Conservation (phyloP, 306 rosid genomes). For the Myrica gale region DNA sequence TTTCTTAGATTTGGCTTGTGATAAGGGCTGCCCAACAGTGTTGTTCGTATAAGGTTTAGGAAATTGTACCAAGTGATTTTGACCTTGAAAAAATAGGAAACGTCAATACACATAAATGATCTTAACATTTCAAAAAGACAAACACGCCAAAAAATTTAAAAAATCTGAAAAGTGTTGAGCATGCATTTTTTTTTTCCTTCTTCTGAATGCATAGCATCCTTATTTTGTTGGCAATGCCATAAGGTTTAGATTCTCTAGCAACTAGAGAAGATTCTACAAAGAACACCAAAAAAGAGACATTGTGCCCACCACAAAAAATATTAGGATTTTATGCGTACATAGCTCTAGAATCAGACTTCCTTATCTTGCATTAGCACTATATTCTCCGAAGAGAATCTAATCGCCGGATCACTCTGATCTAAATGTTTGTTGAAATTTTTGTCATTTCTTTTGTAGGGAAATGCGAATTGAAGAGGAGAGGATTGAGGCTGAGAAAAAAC, state of each 20-base stretch:
- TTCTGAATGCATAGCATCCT: neutral
- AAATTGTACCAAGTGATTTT: neutral
- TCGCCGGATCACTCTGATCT: neutral
- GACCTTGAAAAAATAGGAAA: neutral
- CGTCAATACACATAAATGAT: neutral
- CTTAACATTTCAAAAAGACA: neutral
- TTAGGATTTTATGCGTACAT: neutral
- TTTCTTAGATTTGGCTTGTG: neutral
- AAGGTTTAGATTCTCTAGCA: neutral
- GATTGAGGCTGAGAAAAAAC: conserved; percentile 87
- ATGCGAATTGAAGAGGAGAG: conserved; percentile 87
- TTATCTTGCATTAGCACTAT: neutral
- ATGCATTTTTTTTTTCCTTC: neutral
- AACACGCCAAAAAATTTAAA: neutral
- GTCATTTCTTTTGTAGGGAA: conserved; percentile 56
- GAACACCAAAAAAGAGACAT: neutral
- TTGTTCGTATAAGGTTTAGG: neutral
- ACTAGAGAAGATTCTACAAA: neutral
- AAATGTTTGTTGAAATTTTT: conserved; percentile 13
- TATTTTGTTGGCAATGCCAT: neutral
- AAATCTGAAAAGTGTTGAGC: neutral
- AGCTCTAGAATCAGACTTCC: neutral
- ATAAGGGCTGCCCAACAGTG: neutral
- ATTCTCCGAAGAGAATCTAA: neutral
- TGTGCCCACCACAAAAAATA: neutral